Evolutionary conservation across 768 basidiomycete species (phyloP), one percentile per base, ranked within the genome.

Genomic region (Lanmaoa rubissima): DNA sequence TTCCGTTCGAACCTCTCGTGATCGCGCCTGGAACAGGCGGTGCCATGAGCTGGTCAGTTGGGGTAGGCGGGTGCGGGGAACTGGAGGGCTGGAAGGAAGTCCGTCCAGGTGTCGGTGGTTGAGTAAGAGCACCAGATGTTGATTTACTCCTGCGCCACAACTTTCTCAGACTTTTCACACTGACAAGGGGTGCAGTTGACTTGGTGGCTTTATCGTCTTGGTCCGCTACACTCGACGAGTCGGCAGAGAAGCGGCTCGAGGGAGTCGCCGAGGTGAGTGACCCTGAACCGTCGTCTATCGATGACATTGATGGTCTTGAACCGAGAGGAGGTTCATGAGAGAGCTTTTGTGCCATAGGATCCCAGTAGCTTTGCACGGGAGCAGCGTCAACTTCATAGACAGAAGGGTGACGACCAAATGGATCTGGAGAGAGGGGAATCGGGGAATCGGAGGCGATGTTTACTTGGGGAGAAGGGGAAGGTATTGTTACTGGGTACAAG

Each of bases 371-470:
- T 35, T 73, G 67, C 32, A 76, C 62, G 36, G 72, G 70, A 38
- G 51, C 51, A 8, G 49, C 24, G n/a, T 76, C 63, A 21, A 64
- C 40, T 34, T 75, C 71, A 31, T 76, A 69, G 17, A 75, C 62
- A 3, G 88, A 90, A 34, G 89, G 78, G 63, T 81, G 86, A 28
- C 89, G 80, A 12, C 86, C 85, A 65, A 92, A 92, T 28, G 90
- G 90, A 73, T 92, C 90, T 9, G 90, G 88, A 11, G 89, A 88
- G n/a, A 91, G 75, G 39, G 91, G 91, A 53, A 92, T 88, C 21
- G 88, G 86, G 2, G 85, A 84, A 41, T 76, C 77, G 10, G 74
- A 58, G 32, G 61, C 44, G 63, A 57, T 38, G 54, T 66, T 51
- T 57, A 62, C 44, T 51, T 66, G 63, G 52, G 35, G 60, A 32